phyloP scores from a whole-genome alignment of 257 asterid genomes.

The Linaria vulgaris region DNA sequence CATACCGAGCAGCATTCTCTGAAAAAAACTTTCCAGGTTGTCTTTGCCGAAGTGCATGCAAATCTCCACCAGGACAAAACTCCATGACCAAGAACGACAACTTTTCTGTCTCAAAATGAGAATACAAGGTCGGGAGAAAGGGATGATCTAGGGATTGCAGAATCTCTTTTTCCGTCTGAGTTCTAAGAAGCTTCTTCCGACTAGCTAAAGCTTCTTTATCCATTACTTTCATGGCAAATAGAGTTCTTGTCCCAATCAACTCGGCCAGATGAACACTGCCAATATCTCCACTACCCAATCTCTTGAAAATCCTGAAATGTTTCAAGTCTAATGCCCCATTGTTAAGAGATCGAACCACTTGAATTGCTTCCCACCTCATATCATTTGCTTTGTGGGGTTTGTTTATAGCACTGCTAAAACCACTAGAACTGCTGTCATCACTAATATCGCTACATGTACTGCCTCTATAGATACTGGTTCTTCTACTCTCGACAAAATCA shows the following conservation, averaged over 20 bases:
- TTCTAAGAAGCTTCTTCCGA: constrained; percentile 53
- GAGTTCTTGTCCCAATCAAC: constrained; percentile 54
- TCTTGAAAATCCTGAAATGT: constrained; percentile 55
- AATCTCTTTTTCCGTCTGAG: constrained; percentile 64
- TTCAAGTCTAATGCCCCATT: constrained; percentile 46
- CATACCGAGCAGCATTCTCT: constrained; percentile 63
- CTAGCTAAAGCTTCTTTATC: constrained; percentile 55
- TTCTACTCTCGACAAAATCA: constrained; percentile 43
- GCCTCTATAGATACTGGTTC: constrained; percentile 50
- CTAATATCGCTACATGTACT: constrained; percentile 56
- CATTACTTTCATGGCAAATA: constrained; percentile 64
- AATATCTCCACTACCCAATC: constrained; percentile 62
- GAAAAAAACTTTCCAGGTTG: constrained; percentile 62
- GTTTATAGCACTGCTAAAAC: constrained; percentile 47
- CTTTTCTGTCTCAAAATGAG: constrained; percentile 63
- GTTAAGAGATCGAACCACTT: constrained; percentile 43
- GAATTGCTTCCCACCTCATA: constrained; percentile 56
- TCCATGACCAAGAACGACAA: constrained; percentile 60
- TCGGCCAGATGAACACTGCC: constrained; percentile 61
- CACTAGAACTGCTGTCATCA: constrained; percentile 63
- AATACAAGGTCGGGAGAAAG: constrained; percentile 54
- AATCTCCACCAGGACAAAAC: constrained; percentile 61
- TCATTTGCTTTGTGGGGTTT: constrained; percentile 63
- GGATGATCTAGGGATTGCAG: constrained; percentile 59
- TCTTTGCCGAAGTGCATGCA: constrained; percentile 57